Conservation (phyloP, 1,139 yeast genomes). For the Yamadazyma diddensiae region DNA sequence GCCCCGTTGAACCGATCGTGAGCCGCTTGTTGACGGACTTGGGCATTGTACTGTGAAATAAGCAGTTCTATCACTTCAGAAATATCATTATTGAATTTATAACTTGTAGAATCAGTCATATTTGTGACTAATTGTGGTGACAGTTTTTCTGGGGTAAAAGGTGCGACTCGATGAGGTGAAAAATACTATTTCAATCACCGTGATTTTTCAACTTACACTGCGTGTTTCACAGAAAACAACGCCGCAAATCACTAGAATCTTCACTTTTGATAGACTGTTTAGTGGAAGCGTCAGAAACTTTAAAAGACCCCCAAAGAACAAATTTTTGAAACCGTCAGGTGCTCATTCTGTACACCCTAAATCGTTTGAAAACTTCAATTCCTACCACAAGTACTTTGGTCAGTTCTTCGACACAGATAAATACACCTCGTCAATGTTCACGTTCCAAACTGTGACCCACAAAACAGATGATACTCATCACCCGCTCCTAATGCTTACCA, state of each 20-base stretch:
- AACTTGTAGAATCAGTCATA: slow-evolving; percentile 1
- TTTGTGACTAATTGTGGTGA: too few relatives aligned
- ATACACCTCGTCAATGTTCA: slow-evolving; percentile 28
- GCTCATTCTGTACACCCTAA: slow-evolving; percentile 15
- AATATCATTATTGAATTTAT: slow-evolving; percentile 8
- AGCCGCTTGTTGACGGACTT: slow-evolving; percentile 4
- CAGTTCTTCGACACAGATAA: slow-evolving; percentile 16
- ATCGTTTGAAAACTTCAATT: slow-evolving; percentile 7
- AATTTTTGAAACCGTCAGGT: slow-evolving; percentile 11
- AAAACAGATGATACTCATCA: slow-evolving; percentile 58
- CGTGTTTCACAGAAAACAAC: slow-evolving; percentile 1
- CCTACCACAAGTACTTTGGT: slow-evolving; percentile 10
- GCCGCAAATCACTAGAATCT: too few relatives aligned
- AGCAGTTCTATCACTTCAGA: slow-evolving; percentile 14
- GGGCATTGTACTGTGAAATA: slow-evolving; percentile 11
- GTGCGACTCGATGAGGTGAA: slow-evolving; percentile 1
- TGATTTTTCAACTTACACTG: background rate
- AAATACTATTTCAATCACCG: slow-evolving; percentile 1
- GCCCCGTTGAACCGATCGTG: slow-evolving; percentile 1
- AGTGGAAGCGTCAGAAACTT: too few relatives aligned
- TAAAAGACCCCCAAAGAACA: too few relatives aligned
- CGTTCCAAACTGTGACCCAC: slow-evolving; percentile 47
- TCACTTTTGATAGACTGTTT: too few relatives aligned
- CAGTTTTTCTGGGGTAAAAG: slow-evolving; percentile 5
- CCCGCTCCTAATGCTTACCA: slow-evolving; percentile 55